Conservation (phyloP, 257 asterid species). For the Salvia rosmarinus region DNA sequence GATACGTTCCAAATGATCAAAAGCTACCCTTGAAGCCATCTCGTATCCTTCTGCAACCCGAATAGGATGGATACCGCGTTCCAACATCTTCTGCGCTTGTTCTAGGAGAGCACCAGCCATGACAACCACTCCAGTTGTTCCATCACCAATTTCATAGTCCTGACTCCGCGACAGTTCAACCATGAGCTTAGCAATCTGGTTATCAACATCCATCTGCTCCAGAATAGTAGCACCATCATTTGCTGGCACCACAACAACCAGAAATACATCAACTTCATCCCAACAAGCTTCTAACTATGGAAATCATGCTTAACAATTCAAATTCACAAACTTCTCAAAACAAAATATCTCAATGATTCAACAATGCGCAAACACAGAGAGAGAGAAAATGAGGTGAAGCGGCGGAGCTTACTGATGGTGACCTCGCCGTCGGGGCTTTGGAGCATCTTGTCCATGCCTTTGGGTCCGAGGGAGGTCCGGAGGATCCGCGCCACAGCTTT, state of each 20-base stretch:
- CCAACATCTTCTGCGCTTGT: slow-evolving; percentile 86
- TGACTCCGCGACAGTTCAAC: slow-evolving; percentile 93
- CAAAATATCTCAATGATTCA: background rate
- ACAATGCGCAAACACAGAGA: slow-evolving; percentile 35
- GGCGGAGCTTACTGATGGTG: slow-evolving; percentile 66
- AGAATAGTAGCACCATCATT: slow-evolving; percentile 96
- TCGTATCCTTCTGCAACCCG: slow-evolving; percentile 95
- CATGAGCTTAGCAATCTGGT: slow-evolving; percentile 94
- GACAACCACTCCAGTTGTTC: slow-evolving; percentile 97
- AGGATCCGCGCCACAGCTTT: slow-evolving; percentile 94
- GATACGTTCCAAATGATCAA: slow-evolving; percentile 79
- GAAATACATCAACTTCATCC: background rate
- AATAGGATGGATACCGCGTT: slow-evolving; percentile 96
- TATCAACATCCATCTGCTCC: slow-evolving; percentile 97
- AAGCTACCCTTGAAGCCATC: slow-evolving; percentile 83
- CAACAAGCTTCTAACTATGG: background rate
- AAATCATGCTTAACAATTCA: background rate
- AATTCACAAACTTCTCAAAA: background rate
- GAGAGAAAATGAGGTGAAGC: background rate
- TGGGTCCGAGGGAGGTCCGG: slow-evolving; percentile 86
- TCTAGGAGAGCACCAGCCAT: slow-evolving; percentile 96
- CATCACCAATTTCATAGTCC: slow-evolving; percentile 96
- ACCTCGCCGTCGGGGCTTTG: slow-evolving; percentile 99
- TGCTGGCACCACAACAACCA: slow-evolving; percentile 52
- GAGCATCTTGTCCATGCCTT: slow-evolving; percentile 97